phyloP scores from a whole-genome alignment of 2,329 filamentous ascomycete genomes.

The Penicillium fuscoglaucum region DNA sequence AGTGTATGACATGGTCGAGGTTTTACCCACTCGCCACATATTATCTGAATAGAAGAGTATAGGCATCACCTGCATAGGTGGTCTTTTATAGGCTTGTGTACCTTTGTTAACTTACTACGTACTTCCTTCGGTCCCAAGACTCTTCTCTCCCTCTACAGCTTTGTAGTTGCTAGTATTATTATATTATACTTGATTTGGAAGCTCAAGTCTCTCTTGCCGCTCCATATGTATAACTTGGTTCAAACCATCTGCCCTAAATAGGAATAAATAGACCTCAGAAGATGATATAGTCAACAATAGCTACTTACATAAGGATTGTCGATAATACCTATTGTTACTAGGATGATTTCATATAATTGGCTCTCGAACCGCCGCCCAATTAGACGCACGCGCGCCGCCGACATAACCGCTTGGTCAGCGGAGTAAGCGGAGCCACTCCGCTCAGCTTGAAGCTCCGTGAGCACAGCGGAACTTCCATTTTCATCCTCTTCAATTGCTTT shows the following conservation, averaged over 20 bases:
- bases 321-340: neutral
- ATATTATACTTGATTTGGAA: too few relatives aligned
- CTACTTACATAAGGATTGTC: neutral
- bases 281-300: neutral
- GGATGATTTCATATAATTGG: neutral
- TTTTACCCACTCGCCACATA: neutral
- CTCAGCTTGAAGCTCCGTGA: constrained; percentile 7
- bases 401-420: constrained; percentile 11
- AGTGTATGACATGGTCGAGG: neutral
- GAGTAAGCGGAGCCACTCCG: constrained; percentile 9
- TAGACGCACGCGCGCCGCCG: constrained; percentile 1
- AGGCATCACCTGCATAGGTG: too few relatives aligned
- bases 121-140: neutral
- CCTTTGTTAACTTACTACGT: neutral
- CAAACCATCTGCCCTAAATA: neutral
- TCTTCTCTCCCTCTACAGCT: neutral
- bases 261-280: neutral
- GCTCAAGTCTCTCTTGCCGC: neutral
- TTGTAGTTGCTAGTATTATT: too few relatives aligned
- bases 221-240: neutral
- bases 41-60: neutral
- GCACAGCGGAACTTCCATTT: neutral
- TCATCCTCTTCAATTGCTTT: constrained; percentile 1
- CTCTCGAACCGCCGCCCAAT: neutral
- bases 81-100: neutral